Base-by-base conservation (phyloP, 495 filamentous ascomycete species). In the Penicillium cataractarum region DNA sequence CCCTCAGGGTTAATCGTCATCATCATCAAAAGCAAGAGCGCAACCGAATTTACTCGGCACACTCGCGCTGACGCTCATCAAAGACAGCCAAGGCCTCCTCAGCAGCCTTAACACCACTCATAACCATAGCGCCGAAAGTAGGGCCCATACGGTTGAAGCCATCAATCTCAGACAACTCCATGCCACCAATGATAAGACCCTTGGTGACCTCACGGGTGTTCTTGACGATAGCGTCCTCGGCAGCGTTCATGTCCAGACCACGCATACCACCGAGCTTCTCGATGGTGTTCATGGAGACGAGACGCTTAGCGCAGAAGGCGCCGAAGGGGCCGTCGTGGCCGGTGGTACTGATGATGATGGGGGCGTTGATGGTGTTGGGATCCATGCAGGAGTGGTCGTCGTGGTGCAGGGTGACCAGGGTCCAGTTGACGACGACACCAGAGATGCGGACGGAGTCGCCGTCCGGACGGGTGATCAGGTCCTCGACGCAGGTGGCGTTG, bases 301-400 rank as follows among this genome's bases (percentile, higher is more conserved):
- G 84, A 44, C 91, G 84, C 84, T 95, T 95, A 59, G 89, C 92
- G 61, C 80, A 86, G 84, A 97, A 97, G 42, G 92, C 92, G 58
- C 92, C 92, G 71, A 94, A 94, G 15, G 92, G 92, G 6, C 91
- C 92, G 64, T 97, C 92, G 66, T 97, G 92, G 35, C 92, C 92
- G 10, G 92, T 96, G 42, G 92, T 96, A 60, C 86, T 90, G 76
- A 97, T 89, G 64, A 95, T 80, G 58, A 97, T 73, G 3, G 92
- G 91, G 3, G 91, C 90, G 71, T 96, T 96, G 83, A 97, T 93
- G 73, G 92, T 96, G 83, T 93, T 97, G 63, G 92, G 92, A 75
- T 97, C 92, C 91, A 95, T 96, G 88, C 92, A 95, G 61, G 84
- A 89, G 80, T 95, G 92, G 78, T 93, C 91, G 74, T 93, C 90